Evolutionary conservation across 139 green algal genomes (phyloP), one percentile per base, ranked within the genome.

Genomic region (Marvania coccoides): DNA sequence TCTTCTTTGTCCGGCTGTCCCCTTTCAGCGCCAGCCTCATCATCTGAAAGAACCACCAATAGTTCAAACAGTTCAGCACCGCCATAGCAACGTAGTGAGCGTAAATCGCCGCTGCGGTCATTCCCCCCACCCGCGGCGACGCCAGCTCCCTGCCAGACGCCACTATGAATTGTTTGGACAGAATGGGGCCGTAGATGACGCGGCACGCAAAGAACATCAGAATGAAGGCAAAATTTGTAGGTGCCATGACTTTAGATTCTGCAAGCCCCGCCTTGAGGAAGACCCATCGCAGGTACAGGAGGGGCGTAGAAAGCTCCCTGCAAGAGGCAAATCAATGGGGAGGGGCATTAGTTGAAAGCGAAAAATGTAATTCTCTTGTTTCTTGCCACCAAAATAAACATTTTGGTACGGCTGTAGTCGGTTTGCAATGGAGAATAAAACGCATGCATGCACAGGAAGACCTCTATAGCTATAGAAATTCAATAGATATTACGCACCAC

Each of bases 201-300:
- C 78, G 67, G 63, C 76, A 85, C 1, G 48, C 19, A 59, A 83
- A 79, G 63, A 85, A 85, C 6, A 61, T 26, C 4, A 66, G 8
- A 45, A 74, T 67, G 39, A 84, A 80, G 5, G 51, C 19, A 6
- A 69, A 14, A 19, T 69, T 82, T 40, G 67, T 75, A n/a, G 62
- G 14, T 9, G 23, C 12, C 57, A 85, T 72, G 8, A 65, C n/a
- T 2, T 26, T n/a, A 3, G 33, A 57, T 14, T 51, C 45, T 34
- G 47, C 71, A 39, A 58, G 47, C n/a, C 73, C 78, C 7, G 81
- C 73, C 61, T 81, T 79, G 24, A 85, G 67, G 28, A 85, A 58
- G 19, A 85, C 37, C 78, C 76, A 85, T 29, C 78, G 71, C 5
- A 75, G 36, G 54, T 85, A 82, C 59, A 85, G 59, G 37, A 85